These are phyloP conservation scores for Zymoseptoria brevis DNA, from an alignment of 2,329 filamentous ascomycete genomes.

Conservation along the genomic window DNA sequence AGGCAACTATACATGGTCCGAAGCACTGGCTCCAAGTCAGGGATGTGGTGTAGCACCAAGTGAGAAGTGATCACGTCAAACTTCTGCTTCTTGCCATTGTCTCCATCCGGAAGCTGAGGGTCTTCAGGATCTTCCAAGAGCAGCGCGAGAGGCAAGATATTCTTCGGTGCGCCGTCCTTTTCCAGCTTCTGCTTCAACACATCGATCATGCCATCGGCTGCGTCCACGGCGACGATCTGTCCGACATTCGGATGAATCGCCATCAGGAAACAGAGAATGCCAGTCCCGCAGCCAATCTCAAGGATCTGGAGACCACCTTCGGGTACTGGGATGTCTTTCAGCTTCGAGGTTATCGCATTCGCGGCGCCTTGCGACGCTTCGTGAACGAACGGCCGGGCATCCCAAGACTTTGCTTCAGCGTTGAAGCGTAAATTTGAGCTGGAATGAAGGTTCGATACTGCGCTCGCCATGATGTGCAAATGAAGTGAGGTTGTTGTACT, in stretches of 20 bases:
- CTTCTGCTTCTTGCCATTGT: constrained; percentile 10
- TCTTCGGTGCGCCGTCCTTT: constrained; percentile 11
- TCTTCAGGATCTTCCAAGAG: constrained; percentile 21
- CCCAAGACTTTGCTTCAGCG: constrained; percentile 21
- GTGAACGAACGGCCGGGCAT: constrained; percentile 19
- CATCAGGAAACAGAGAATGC: constrained; percentile 19
- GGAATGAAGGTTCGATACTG: constrained; percentile 16
- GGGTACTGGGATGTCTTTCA: constrained; percentile 1
- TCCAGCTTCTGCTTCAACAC: constrained; percentile 17
- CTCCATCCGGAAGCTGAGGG: constrained; percentile 8
- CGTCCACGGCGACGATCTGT: constrained; percentile 19
- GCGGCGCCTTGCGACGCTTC: constrained; percentile 17
- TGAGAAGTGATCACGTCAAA: constrained; percentile 23
- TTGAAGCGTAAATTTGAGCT: constrained; percentile 19
- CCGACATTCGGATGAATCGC: constrained; percentile 10
- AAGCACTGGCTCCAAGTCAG: constrained; percentile 15
- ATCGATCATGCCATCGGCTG: constrained; percentile 23
- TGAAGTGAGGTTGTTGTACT: background rate
- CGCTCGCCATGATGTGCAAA: constrained; percentile 16
- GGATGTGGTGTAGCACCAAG: constrained; percentile 22
- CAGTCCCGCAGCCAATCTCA: constrained; percentile 23
- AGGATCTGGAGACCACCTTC: constrained; percentile 10
- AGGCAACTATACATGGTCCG: constrained; percentile 20
- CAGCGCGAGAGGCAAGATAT: constrained; percentile 18
- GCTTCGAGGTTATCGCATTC: constrained; percentile 11